phyloP scores from a whole-genome alignment of 148 eudicot species.

The Nepenthes mirabilis region DNA sequence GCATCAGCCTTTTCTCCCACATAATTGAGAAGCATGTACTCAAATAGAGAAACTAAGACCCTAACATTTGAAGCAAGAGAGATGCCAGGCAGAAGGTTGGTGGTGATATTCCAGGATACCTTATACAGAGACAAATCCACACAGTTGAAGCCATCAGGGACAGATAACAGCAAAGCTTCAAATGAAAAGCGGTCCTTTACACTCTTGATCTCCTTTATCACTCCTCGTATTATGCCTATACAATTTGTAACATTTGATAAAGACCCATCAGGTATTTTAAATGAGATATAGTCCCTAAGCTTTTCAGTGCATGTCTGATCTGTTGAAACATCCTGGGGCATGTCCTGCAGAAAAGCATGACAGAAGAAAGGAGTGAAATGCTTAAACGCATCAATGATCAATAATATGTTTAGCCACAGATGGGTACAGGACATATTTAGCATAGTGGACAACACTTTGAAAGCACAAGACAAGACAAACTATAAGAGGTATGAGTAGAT shows the following conservation, averaged over 20 bases:
- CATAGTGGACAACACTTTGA: too few relatives aligned
- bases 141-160: slow-evolving; percentile 70
- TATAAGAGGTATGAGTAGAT: too few relatives aligned
- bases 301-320: slow-evolving; percentile 22
- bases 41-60: too few relatives aligned
- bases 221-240: slow-evolving; percentile 54
- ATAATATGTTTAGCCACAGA: too few relatives aligned
- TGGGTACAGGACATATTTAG: too few relatives aligned
- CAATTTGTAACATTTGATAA: slow-evolving; percentile 44
- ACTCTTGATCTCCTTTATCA: slow-evolving; percentile 24
- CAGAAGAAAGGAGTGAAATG: background rate
- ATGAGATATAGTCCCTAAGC: slow-evolving; percentile 49
- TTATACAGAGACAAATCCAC: slow-evolving; percentile 88
- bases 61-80: background rate
- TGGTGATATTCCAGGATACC: slow-evolving; percentile 15
- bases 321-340: slow-evolving; percentile 23
- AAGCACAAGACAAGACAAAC: too few relatives aligned
- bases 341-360: slow-evolving; percentile 27
- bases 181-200: slow-evolving; percentile 24
- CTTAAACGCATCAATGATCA: background rate
- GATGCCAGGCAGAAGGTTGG: background rate
- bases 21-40: too few relatives aligned
- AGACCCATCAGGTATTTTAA: slow-evolving; percentile 68
- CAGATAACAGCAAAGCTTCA: slow-evolving; percentile 56
- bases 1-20: too few relatives aligned